Conservation (phyloP, 352 stramenopile species). For the Phytophthora agathidicida region DNA sequence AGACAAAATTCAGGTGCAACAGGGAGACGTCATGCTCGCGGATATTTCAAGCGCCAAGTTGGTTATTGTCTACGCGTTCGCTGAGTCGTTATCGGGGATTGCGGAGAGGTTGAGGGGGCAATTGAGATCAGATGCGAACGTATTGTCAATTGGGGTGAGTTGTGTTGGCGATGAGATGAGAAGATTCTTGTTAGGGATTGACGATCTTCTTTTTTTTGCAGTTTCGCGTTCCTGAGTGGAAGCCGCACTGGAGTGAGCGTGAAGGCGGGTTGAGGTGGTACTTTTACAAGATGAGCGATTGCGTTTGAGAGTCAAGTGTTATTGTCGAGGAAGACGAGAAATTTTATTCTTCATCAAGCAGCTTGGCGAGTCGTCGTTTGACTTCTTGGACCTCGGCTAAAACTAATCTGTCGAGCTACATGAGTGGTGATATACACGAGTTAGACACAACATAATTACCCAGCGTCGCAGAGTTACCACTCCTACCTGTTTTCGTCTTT, state of each 20-base stretch:
- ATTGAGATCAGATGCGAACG: constrained; percentile 39
- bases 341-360: constrained; percentile 45
- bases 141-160: constrained; percentile 82
- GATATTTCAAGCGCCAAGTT: constrained; percentile 58
- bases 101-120: constrained; percentile 54
- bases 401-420: constrained; percentile 65
- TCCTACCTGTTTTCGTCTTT: constrained; percentile 68
- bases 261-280: constrained; percentile 75
- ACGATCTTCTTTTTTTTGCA: constrained; percentile 25
- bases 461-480: neutral
- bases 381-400: constrained; percentile 69
- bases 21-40: constrained; percentile 62
- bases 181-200: neutral
- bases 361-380: constrained; percentile 63
- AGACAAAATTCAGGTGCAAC: constrained; percentile 50
- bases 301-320: constrained; percentile 4
- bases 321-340: no score
- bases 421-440: neutral
- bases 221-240: constrained; percentile 83
- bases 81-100: constrained; percentile 73
- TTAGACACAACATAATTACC: neutral
- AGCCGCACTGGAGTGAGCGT: constrained; percentile 53
- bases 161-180: neutral
- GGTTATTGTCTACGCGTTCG: constrained; percentile 88
- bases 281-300: constrained; percentile 63